phyloP scores from a whole-genome alignment of 176 grass and related monocot genomes.

The Elaeis guineensis region DNA sequence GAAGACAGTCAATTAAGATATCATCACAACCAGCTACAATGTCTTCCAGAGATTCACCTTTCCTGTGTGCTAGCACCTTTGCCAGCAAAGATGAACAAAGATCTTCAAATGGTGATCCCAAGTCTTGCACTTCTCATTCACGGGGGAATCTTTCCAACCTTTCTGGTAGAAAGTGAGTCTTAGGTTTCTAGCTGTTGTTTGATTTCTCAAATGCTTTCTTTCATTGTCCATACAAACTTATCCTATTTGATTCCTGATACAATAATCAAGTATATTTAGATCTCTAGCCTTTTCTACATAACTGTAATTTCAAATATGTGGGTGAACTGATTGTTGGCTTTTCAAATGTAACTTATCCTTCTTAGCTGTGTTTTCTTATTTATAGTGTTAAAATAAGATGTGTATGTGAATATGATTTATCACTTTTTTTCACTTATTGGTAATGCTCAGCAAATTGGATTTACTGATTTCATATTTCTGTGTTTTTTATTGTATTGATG shows the following conservation, averaged over 20 bases:
- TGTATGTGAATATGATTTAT: too few species aligned
- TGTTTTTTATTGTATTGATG: too few species aligned
- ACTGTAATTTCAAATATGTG: too few species aligned
- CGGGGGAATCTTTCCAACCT: conserved; percentile 14
- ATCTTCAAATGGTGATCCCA: conserved; percentile 19
- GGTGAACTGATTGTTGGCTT: too few species aligned
- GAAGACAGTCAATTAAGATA: conserved; percentile 23
- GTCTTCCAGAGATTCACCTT: conserved; percentile 31
- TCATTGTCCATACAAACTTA: neutral
- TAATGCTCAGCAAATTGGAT: too few species aligned
- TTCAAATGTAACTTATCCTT: too few species aligned
- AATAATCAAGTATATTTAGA: neutral
- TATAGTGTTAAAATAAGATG: too few species aligned
- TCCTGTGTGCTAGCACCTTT: conserved; percentile 25
- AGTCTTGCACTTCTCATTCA: conserved; percentile 4
- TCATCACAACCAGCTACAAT: conserved; percentile 17
- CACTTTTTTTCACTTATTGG: too few species aligned
- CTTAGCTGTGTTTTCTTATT: too few species aligned
- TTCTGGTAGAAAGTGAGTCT: conserved; percentile 54
- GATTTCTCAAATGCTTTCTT: neutral
- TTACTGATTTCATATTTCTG: too few species aligned
- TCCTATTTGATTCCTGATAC: neutral
- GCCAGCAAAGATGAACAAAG: conserved; percentile 30
- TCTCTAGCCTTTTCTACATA: too few species aligned
- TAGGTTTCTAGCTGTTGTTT: neutral